These are phyloP conservation scores for Fusarium chaquense DNA, from an alignment of 2,329 filamentous ascomycete species.

Conservation along the genomic window DNA sequence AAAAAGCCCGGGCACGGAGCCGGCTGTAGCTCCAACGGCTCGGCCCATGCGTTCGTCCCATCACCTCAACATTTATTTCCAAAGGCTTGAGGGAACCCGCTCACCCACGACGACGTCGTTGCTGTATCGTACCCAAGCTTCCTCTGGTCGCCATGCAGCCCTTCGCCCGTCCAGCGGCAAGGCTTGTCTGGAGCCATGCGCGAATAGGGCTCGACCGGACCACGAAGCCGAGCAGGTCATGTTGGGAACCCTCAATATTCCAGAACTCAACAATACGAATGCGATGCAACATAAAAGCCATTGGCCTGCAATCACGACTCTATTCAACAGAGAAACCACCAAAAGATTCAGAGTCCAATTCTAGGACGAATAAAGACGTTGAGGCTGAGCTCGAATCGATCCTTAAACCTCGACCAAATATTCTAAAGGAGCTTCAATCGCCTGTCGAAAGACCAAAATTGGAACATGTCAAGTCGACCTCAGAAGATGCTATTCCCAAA, in stretches of 20 bases:
- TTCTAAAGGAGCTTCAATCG: slow-evolving; percentile 25
- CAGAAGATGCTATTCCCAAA: slow-evolving; percentile 1
- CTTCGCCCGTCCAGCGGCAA: slow-evolving; percentile 50
- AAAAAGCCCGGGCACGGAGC: slow-evolving; percentile 44
- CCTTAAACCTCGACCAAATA: slow-evolving; percentile 35
- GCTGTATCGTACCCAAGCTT: slow-evolving; percentile 20
- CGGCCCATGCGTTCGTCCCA: slow-evolving; percentile 38
- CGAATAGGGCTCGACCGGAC: slow-evolving; percentile 45
- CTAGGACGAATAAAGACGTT: slow-evolving; percentile 30
- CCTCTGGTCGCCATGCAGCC: slow-evolving; percentile 51
- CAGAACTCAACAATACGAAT: slow-evolving; percentile 38
- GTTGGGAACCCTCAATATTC: slow-evolving; percentile 24
- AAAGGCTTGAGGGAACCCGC: slow-evolving; percentile 21
- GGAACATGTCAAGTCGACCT: slow-evolving; percentile 4
- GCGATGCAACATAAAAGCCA: slow-evolving; percentile 40
- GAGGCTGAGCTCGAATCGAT: slow-evolving; percentile 40
- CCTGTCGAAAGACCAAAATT: slow-evolving; percentile 20
- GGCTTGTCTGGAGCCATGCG: slow-evolving; percentile 49
- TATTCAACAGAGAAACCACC: slow-evolving; percentile 48
- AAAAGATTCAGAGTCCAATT: slow-evolving; percentile 29
- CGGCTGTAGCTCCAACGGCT: slow-evolving; percentile 43
- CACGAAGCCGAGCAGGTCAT: slow-evolving; percentile 36
- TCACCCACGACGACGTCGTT: slow-evolving; percentile 29
- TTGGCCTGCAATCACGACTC: slow-evolving; percentile 40
- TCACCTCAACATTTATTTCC: slow-evolving; percentile 38